phyloP scores from a whole-genome alignment of 352 stramenopile species.

The Phytophthora quininea region DNA sequence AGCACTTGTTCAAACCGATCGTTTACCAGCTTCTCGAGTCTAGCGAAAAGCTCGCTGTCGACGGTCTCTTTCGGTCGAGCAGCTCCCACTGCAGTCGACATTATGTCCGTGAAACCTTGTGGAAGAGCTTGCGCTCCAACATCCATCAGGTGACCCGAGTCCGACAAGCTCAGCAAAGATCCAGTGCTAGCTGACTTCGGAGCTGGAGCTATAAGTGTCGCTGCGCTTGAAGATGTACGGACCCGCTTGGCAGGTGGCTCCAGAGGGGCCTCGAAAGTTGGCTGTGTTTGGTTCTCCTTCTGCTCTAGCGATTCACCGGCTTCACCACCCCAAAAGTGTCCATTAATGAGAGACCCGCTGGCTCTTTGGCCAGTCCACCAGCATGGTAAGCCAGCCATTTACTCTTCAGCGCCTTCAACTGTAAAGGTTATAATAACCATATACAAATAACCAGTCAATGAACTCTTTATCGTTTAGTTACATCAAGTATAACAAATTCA shows the following conservation, averaged over 20 bases:
- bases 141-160: conserved; percentile 2
- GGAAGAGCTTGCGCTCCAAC: not conserved
- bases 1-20: conserved; percentile 20
- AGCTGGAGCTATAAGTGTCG: not conserved
- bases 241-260: not conserved
- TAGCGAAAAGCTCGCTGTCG: not conserved
- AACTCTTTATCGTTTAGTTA: not conserved
- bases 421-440: conserved; percentile 1
- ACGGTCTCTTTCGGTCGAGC: not conserved
- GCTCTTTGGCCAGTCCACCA: conserved; percentile 8
- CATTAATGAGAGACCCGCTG: conserved; percentile 22
- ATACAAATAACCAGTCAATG: not conserved
- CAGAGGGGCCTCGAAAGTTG: not conserved
- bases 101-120: conserved; percentile 15
- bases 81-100: conserved; percentile 5
- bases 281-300: conserved; percentile 10
- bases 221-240: not conserved
- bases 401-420: conserved; percentile 30
- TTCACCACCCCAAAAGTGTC: conserved; percentile 14
- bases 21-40: conserved; percentile 24
- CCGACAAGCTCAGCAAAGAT: not conserved
- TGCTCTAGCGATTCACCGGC: not conserved
- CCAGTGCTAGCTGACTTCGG: not conserved
- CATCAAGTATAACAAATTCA: not conserved
- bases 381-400: conserved; percentile 30